phyloP scores from a whole-genome alignment of 1,284 basidiomycete species.

The Sporisorium iseilematis-ciliati region DNA sequence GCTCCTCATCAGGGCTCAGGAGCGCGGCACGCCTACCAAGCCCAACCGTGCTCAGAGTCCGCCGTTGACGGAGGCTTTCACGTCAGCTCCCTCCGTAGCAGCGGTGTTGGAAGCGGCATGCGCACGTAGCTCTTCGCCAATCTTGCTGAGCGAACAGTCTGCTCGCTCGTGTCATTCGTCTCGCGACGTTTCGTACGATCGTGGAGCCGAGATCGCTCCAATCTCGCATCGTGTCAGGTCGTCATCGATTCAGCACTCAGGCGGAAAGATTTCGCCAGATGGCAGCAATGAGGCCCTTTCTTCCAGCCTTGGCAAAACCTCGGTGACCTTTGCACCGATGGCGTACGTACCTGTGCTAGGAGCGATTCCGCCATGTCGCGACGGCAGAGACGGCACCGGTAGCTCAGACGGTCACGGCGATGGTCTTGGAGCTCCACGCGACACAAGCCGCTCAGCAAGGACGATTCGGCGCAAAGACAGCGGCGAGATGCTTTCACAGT shows the following conservation, averaged over 20 bases:
- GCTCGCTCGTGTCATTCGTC: constrained; percentile 24
- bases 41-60: constrained; percentile 56
- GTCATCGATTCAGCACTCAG: constrained; percentile 22
- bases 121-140: constrained; percentile 33
- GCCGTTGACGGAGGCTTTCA: constrained; percentile 40
- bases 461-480: constrained; percentile 56
- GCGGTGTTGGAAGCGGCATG: constrained; percentile 38
- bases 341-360: constrained; percentile 48
- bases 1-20: constrained; percentile 59
- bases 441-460: constrained; percentile 11
- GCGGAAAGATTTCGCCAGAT: constrained; percentile 27
- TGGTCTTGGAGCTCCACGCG: constrained; percentile 8
- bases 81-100: constrained; percentile 34
- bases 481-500: constrained; percentile 65
- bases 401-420: constrained; percentile 23
- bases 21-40: constrained; percentile 61
- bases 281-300: constrained; percentile 31
- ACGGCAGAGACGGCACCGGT: constrained; percentile 16
- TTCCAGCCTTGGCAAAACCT: constrained; percentile 34
- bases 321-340: constrained; percentile 39
- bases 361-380: constrained; percentile 37
- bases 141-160: constrained; percentile 40
- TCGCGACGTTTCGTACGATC: constrained; percentile 32
- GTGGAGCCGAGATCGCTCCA: constrained; percentile 16
- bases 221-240: constrained; percentile 17